A percentile compares a stretch with the other conserved stretches of the same genome.
These are phyloP conservation scores for Phytophthora quininea DNA, from an alignment of 352 stramenopile species.

Conservation along the genomic window DNA sequence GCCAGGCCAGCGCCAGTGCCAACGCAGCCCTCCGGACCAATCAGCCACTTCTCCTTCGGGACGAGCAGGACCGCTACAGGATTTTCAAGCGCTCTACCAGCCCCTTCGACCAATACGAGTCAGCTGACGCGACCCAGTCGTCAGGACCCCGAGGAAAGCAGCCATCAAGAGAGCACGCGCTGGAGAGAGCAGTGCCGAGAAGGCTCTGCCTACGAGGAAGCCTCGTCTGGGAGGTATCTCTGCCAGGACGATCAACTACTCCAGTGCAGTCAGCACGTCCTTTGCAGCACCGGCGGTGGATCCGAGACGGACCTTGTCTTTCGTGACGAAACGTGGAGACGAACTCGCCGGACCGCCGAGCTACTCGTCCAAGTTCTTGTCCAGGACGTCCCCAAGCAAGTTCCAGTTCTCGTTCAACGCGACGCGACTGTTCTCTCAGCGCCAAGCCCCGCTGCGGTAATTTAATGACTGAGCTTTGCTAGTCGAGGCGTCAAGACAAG, in stretches of 20 bases:
- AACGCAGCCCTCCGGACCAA: slow-evolving; percentile 7
- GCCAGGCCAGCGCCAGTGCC: slow-evolving; percentile 10
- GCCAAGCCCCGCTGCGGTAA: slow-evolving; percentile 49
- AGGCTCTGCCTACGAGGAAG: slow-evolving; percentile 54
- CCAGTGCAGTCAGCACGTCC: slow-evolving; percentile 14
- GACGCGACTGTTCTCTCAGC: slow-evolving; percentile 52
- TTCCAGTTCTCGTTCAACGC: slow-evolving; percentile 49
- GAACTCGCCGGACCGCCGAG: slow-evolving; percentile 5
- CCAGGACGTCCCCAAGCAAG: slow-evolving; percentile 56
- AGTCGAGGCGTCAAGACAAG: slow-evolving; percentile 4
- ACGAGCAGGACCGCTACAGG: slow-evolving; percentile 14
- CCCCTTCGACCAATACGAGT: slow-evolving; percentile 36
- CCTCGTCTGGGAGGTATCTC: slow-evolving; percentile 43
- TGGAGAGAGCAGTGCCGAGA: slow-evolving; percentile 60
- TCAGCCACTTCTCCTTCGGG: slow-evolving; percentile 24
- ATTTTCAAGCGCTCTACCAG: slow-evolving; percentile 37
- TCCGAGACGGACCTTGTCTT: slow-evolving; percentile 21
- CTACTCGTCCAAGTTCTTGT: slow-evolving; percentile 21
- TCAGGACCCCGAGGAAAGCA: slow-evolving; percentile 64
- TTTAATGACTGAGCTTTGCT: slow-evolving; percentile 3
- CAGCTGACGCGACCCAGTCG: slow-evolving; percentile 50
- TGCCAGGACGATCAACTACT: slow-evolving; percentile 25
- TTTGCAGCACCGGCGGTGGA: slow-evolving; percentile 7
- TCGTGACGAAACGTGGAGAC: slow-evolving; percentile 24
- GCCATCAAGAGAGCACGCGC: slow-evolving; percentile 58